A percentile compares a stretch with the other conserved stretches of the same genome.
Conservation (phyloP, 805 yeast species). For the Phaffomyces opuntiae region DNA sequence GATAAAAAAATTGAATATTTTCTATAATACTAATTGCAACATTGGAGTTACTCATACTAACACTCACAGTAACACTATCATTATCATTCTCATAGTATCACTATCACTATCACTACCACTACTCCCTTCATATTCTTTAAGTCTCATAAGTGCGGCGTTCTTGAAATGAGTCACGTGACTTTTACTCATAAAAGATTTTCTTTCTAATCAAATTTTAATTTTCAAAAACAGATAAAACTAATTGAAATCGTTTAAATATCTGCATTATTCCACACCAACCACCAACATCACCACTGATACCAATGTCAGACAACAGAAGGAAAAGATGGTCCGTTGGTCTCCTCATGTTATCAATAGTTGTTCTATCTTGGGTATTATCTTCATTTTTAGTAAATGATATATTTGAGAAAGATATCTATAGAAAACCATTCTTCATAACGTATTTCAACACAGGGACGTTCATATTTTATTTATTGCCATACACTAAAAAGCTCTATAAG, state of each 20-base stretch:
- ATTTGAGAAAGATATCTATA: conserved; percentile 59
- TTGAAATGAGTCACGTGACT: not conserved
- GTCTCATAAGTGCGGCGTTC: not conserved
- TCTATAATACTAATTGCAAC: no score
- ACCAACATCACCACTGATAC: not conserved
- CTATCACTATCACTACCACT: no score
- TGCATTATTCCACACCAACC: not conserved
- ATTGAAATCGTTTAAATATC: no score
- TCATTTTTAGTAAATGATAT: conserved; percentile 77
- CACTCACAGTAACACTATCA: no score
- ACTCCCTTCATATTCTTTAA: no score
- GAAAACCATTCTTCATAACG: conserved; percentile 90
- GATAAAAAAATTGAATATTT: no score
- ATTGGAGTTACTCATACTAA: no score
- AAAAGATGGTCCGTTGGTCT: conserved; percentile 71
- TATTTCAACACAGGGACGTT: conserved; percentile 87
- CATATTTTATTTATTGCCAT: conserved; percentile 67
- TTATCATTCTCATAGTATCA: no score
- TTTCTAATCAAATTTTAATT: not conserved
- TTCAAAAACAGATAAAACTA: no score
- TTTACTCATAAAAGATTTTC: conserved; percentile 2
- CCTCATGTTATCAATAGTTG: conserved; percentile 63
- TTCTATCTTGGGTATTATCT: conserved; percentile 84
- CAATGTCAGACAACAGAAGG: conserved; percentile 11
- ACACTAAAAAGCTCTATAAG: conserved; percentile 24